phyloP scores from a whole-genome alignment of 2,329 filamentous ascomycete species.

The Camillea tinctor region DNA sequence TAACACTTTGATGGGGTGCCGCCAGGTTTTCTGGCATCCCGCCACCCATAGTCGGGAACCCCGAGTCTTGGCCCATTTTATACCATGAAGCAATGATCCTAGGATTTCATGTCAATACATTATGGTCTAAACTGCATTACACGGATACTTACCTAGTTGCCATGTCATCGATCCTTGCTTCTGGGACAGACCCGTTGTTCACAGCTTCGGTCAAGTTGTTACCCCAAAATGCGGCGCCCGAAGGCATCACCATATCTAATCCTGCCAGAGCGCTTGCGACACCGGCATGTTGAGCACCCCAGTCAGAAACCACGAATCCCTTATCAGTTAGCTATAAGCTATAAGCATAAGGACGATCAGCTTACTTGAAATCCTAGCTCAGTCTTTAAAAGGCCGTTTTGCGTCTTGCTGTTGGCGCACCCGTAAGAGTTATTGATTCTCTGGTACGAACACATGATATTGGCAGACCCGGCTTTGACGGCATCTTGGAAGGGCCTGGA shows the following conservation, averaged over 20 bases:
- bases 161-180: constrained; percentile 61
- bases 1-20: constrained; percentile 49
- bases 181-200: constrained; percentile 56
- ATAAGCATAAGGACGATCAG: constrained; percentile 30
- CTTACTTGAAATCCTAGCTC: constrained; percentile 55
- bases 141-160: constrained; percentile 36
- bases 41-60: constrained; percentile 43
- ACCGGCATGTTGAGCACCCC: constrained; percentile 65
- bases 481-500: constrained; percentile 67
- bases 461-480: constrained; percentile 57
- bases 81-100: constrained; percentile 55
- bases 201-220: constrained; percentile 58
- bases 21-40: constrained; percentile 50
- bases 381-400: constrained; percentile 66
- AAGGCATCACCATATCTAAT: constrained; percentile 71
- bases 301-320: constrained; percentile 68
- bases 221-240: constrained; percentile 40
- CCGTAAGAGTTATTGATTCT: constrained; percentile 70
- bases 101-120: background rate
- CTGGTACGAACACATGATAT: constrained; percentile 65
- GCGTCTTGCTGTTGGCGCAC: constrained; percentile 66
- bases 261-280: constrained; percentile 62
- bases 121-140: background rate
- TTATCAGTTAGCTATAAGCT: constrained; percentile 31
- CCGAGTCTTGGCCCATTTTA: constrained; percentile 49